Evolutionary conservation across 1,284 basidiomycete species (phyloP).

Genomic region (Puccinia sorghi): DNA sequence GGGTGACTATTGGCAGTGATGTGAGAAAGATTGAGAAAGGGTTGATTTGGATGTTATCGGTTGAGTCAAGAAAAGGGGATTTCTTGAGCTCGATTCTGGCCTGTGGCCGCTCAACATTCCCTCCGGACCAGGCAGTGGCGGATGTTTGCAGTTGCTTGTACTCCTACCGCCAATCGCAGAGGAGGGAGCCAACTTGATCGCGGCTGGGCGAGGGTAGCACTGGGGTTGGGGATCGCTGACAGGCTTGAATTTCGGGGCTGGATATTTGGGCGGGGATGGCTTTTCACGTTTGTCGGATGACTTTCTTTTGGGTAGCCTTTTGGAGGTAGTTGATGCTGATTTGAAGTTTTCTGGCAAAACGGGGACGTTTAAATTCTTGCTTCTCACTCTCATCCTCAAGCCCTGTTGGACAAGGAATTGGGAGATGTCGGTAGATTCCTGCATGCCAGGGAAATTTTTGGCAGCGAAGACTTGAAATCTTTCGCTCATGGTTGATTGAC

Average conservation of each 20-base stretch:
- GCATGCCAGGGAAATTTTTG: conserved; percentile 34
- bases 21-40: not conserved
- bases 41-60: not conserved
- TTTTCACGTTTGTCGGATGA: not conserved
- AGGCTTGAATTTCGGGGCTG: not conserved
- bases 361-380: conserved; percentile 6
- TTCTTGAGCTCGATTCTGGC: conserved; percentile 14
- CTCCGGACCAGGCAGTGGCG: not conserved
- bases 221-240: not conserved
- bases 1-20: not conserved
- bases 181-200: not conserved
- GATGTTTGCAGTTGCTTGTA: not conserved
- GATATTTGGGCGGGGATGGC: not conserved
- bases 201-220: not conserved
- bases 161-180: not conserved
- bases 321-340: not conserved
- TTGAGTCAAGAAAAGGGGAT: not conserved
- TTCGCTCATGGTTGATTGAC: conserved; percentile 26
- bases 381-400: conserved; percentile 19
- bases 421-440: conserved; percentile 4
- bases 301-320: conserved; percentile 1
- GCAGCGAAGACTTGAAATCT: conserved; percentile 21
- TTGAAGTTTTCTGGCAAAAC: not conserved
- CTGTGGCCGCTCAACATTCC: not conserved
- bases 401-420: conserved; percentile 1